Conservation (phyloP, 208 protist species). For the Acanthamoeba triangularis region DNA sequence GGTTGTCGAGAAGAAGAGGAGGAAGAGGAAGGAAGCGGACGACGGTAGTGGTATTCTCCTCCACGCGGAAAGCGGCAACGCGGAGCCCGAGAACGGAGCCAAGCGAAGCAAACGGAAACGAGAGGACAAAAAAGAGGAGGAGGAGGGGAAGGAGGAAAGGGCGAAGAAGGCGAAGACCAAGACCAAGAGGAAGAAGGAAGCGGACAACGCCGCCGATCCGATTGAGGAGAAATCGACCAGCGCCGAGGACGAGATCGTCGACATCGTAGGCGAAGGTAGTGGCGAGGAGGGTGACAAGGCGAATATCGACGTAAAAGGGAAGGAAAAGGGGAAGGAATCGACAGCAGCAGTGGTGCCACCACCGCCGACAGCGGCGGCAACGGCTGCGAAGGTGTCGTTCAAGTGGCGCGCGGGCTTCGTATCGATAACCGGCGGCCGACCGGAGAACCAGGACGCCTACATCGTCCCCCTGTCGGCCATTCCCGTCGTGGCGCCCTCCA, state of each 20-base stretch:
- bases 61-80: not conserved
- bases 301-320: not conserved
- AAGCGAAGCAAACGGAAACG: not conserved
- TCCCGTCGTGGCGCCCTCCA: not conserved
- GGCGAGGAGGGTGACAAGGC: too few relatives aligned
- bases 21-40: not conserved
- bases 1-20: not conserved
- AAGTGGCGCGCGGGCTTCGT: slow-evolving; percentile 27
- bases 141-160: not conserved
- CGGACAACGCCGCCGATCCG: not conserved
- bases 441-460: slow-evolving; percentile 67
- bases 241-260: not conserved
- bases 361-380: too few relatives aligned
- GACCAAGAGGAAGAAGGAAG: not conserved
- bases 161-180: not conserved
- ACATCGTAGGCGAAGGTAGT: not conserved
- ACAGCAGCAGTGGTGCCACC: not conserved
- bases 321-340: not conserved
- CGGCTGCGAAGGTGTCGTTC: not conserved
- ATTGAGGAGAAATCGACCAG: not conserved
- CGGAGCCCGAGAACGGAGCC: not conserved
- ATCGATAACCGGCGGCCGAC: slow-evolving; percentile 12
- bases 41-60: not conserved
- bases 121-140: not conserved
- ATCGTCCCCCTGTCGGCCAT: slow-evolving; percentile 53